Conservation (phyloP, 2,329 filamentous ascomycete genomes). For the Botryotinia calthae region DNA sequence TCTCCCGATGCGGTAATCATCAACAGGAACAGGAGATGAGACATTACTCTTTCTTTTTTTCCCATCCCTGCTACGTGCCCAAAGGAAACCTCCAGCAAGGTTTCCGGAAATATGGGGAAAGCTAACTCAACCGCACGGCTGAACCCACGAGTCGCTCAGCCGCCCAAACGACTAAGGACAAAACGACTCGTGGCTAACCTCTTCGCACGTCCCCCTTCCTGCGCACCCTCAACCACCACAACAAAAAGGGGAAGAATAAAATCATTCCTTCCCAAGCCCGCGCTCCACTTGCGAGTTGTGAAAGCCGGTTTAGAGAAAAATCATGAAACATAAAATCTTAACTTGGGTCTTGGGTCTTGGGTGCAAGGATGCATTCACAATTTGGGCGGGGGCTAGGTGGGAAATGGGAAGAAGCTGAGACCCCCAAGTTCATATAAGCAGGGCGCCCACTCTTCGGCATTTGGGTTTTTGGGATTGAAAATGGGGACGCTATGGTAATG, state of each 20-base stretch:
- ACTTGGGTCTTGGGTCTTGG: background rate
- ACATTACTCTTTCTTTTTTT: constrained; percentile 1
- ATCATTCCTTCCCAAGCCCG: background rate
- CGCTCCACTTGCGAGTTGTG: background rate
- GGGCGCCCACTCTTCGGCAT: constrained; percentile 11
- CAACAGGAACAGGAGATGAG: constrained; percentile 12
- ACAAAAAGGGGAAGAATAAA: background rate
- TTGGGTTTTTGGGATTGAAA: background rate
- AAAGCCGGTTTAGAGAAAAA: background rate
- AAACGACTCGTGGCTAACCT: constrained; percentile 11
- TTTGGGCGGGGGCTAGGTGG: background rate
- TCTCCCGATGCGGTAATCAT: background rate
- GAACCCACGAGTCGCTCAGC: constrained; percentile 7
- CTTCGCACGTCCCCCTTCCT: constrained; percentile 13
- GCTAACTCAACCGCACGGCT: background rate
- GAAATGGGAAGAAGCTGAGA: constrained; percentile 2
- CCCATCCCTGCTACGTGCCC: background rate
- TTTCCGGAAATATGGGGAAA: constrained; percentile 8
- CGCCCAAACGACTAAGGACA: background rate
- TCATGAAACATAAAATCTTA: constrained; percentile 8
- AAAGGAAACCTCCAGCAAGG: background rate
- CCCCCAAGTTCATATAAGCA: constrained; percentile 7
- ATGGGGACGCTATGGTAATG: background rate
- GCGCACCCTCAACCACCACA: background rate
- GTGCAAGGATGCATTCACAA: background rate